Conservation (phyloP, 495 filamentous ascomycete genomes). For the Viridothelium virens region DNA sequence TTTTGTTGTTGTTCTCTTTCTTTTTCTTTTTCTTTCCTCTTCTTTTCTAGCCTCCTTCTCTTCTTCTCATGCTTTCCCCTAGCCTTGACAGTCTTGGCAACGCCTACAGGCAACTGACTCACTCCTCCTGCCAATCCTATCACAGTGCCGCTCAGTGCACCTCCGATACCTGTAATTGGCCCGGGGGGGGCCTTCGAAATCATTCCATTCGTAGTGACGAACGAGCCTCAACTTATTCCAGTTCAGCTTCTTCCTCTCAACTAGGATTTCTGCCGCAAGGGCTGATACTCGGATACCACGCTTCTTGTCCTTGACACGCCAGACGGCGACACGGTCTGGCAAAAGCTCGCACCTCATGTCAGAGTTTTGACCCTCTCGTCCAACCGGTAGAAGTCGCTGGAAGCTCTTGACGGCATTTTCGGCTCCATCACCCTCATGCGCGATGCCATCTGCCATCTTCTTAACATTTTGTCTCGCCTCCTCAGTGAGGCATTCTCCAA, state of each 20-base stretch:
- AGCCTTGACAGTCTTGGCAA: conserved; percentile 47
- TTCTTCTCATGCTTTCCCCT: conserved; percentile 40
- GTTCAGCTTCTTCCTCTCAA: conserved; percentile 49
- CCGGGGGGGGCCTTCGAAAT: conserved; percentile 73
- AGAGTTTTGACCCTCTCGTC: conserved; percentile 37
- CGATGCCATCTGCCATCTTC: conserved; percentile 55
- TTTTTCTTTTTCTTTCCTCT: conserved; percentile 15
- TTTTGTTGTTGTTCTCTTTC: conserved; percentile 12
- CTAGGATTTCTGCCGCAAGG: conserved; percentile 57
- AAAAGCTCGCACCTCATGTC: conserved; percentile 65
- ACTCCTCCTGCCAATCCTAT: conserved; percentile 50
- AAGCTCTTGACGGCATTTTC: conserved; percentile 64
- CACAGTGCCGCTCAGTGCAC: conserved; percentile 48
- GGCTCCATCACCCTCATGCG: conserved; percentile 64
- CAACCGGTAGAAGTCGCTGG: conserved; percentile 52
- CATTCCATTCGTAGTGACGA: conserved; percentile 67
- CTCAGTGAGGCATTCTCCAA: conserved; percentile 54
- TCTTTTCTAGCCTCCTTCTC: conserved; percentile 34
- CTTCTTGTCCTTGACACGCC: conserved; percentile 49
- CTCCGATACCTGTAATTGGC: conserved; percentile 57
- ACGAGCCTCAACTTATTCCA: conserved; percentile 59
- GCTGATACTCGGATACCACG: conserved; percentile 52
- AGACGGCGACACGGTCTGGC: conserved; percentile 56
- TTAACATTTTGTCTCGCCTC: conserved; percentile 50
- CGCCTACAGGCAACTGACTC: conserved; percentile 49